A percentile compares a stretch with the other conserved stretches of the same genome.
These are phyloP conservation scores for Fusarium papillatum DNA, from an alignment of 2,329 filamentous ascomycete species.

Conservation along the genomic window DNA sequence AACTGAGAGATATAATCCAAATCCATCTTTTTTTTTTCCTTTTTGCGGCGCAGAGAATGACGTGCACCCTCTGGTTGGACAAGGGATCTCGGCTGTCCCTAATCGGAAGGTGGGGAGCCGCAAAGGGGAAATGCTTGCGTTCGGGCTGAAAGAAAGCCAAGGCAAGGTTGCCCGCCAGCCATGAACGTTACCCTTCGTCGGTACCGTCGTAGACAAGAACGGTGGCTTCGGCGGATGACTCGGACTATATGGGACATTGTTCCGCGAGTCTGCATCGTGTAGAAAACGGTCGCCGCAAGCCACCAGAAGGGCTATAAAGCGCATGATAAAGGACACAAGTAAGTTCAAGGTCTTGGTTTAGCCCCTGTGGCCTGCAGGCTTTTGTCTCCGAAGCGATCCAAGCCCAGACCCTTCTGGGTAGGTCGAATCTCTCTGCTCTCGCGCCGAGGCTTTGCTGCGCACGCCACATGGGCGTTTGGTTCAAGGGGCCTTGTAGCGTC, in stretches of 20 bases:
- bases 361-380: background rate
- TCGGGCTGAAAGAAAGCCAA: background rate
- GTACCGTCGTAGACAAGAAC: background rate
- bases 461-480: background rate
- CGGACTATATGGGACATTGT: background rate
- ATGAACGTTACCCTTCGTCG: background rate
- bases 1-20: background rate
- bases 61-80: background rate
- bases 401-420: constrained; percentile 5
- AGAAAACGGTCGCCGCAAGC: background rate
- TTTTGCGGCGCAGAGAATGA: background rate
- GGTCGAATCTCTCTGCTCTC: background rate
- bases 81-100: background rate
- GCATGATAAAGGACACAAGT: background rate
- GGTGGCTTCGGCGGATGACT: background rate
- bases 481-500: background rate
- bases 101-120: background rate
- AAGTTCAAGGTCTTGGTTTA: too few relatives aligned
- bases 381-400: background rate
- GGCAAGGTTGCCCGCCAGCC: background rate
- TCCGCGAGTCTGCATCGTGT: background rate
- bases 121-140: constrained; percentile 1
- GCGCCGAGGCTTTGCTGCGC: background rate
- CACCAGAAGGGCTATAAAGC: background rate
- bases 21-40: too few relatives aligned